These are phyloP conservation scores for Noccaea bulbosa DNA, from an alignment of 345 rosid species.

Conservation along the genomic window DNA sequence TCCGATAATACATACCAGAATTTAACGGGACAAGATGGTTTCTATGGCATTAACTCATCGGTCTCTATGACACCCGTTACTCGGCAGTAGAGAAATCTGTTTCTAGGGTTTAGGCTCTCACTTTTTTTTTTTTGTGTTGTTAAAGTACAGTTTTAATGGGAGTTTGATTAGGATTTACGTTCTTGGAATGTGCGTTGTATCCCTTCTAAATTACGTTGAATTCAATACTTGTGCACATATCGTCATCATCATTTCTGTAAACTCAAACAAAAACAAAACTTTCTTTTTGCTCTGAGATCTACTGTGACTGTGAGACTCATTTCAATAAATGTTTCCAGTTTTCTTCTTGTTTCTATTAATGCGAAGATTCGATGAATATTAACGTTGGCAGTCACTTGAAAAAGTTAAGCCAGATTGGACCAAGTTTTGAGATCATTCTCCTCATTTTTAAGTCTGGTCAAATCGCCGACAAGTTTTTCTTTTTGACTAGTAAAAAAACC, in stretches of 20 bases:
- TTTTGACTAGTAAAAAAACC: constrained; percentile 33
- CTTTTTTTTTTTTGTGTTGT: constrained; percentile 1
- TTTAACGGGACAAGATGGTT: constrained; percentile 72
- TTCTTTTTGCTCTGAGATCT: neutral
- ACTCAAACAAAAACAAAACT: neutral
- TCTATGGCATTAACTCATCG: constrained; percentile 65
- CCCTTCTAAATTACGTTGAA: constrained; percentile 15
- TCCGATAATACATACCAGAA: constrained; percentile 60
- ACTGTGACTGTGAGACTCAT: neutral
- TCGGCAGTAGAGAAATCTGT: constrained; percentile 55
- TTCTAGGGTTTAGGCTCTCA: constrained; percentile 2
- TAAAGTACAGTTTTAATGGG: constrained; percentile 25
- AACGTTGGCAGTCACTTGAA: constrained; percentile 4
- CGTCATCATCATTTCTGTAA: constrained; percentile 22
- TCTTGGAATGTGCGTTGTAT: constrained; percentile 27
- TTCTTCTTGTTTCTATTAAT: neutral
- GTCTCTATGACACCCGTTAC: constrained; percentile 67
- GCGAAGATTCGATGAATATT: constrained; percentile 2
- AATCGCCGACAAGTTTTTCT: constrained; percentile 31
- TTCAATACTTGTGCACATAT: constrained; percentile 20
- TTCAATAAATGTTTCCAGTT: neutral
- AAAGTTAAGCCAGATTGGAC: constrained; percentile 35
- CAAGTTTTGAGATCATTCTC: neutral
- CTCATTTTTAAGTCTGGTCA: constrained; percentile 30
- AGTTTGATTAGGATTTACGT: constrained; percentile 34